Base-by-base conservation (phyloP, 192 early-diverging fungal genomes). In the Linnemannia elongata region DNA sequence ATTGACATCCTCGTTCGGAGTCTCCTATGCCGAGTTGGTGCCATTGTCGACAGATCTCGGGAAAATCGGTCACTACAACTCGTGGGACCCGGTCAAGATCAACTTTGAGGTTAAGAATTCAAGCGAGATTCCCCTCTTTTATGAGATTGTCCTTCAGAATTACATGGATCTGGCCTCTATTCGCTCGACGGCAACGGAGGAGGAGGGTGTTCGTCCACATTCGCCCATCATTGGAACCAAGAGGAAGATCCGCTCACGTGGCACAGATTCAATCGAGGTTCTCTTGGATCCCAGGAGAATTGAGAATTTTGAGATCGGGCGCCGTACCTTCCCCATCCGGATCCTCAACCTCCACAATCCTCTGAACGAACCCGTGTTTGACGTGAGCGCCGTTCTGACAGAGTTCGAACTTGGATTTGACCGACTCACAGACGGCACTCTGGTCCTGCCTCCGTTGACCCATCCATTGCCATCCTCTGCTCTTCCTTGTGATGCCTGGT, bases 401-500 rank as follows among this genome's bases (percentile, higher is more conserved):
- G 82, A 90, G 18, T 94, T 96, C 81, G 95, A 96, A 69, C 83
- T 97, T 41, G 88, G 91, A 0, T 96, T 96, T 82, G 96, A 97
- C 30, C 92, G 96, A 20, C 87, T 97, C 9, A 88, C 78, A 2
- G 78, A 91, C 13, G 95, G 94, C n/a, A 92, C 92, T 60, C 82
- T 97, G 68, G 88, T 95, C 6, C 74, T 97, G 15, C 97, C 97
- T 9, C 85, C 92, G 10, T 77, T 97, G n/a, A 88, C 88, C 35
- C 93, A 97, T 83, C 96, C 96, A 13, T 79, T 93, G 54, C 78
- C 89, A 33, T 54, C 88, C 4, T 83, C 88, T 2, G 91, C 93
- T 33, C 80, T 91, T n/a, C 91, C 93, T 0, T 95, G 94, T 73
- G 96, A 97, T 81, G 92, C 91, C 22, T 97, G 96, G 96, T 97